Conservation (phyloP, 179 eudicot species). For the Drosera spatulata region DNA sequence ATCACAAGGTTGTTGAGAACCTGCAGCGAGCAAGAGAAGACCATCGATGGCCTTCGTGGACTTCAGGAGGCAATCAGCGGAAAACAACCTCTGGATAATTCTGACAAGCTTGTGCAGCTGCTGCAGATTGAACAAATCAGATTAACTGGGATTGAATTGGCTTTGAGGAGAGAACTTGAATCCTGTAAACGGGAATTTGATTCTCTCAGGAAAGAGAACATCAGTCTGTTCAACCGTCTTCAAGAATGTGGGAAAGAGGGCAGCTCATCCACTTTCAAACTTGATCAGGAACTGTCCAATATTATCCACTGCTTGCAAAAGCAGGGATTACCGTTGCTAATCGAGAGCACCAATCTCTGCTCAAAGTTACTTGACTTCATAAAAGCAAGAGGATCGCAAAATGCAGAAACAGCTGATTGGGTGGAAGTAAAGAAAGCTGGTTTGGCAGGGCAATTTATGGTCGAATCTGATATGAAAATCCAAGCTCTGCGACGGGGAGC, state of each 20-base stretch:
- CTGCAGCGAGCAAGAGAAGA: conserved; percentile 73
- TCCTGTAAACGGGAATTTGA: conserved; percentile 52
- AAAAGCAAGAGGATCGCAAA: conserved; percentile 34
- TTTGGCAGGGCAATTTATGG: conserved; percentile 43
- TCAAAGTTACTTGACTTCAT: conserved; percentile 49
- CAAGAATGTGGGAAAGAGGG: conserved; percentile 40
- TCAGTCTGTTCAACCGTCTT: conserved; percentile 59
- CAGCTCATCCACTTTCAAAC: conserved; percentile 40
- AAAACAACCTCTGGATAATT: conserved; percentile 28
- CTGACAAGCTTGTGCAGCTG: conserved; percentile 46
- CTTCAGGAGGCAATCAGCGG: conserved; percentile 40
- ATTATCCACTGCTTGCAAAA: conserved; percentile 51
- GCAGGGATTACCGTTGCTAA: conserved; percentile 51
- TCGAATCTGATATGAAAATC: conserved; percentile 69
- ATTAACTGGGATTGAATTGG: conserved; percentile 69
- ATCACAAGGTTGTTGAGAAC: conserved; percentile 52
- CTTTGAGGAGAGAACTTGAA: conserved; percentile 70
- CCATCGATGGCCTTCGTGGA: conserved; percentile 68
- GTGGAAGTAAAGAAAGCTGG: conserved; percentile 17
- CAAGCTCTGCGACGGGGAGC: conserved; percentile 65
- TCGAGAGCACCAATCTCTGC: conserved; percentile 47
- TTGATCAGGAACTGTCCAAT: conserved; percentile 58
- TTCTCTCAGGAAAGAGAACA: conserved; percentile 72
- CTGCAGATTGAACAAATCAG: conserved; percentile 71
- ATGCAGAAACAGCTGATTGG: conserved; percentile 24